A percentile compares a stretch with the other conserved stretches of the same genome.
phyloP scores from a whole-genome alignment of 495 filamentous ascomycete genomes.

The Penicillium salamii region DNA sequence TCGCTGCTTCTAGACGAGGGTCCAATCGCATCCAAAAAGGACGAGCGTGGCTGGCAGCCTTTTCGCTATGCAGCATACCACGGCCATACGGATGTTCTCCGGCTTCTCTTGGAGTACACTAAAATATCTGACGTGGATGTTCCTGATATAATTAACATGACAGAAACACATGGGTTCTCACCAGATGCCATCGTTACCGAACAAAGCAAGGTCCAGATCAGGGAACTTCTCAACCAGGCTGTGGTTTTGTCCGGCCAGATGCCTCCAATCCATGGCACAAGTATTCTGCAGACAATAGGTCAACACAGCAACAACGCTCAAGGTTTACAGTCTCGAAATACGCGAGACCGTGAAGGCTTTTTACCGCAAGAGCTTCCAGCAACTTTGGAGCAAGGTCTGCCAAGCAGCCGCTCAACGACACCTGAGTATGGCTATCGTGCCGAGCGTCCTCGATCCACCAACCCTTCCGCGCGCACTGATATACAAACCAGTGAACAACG shows the following conservation, averaged over 20 bases:
- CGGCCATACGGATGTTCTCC: slow-evolving; percentile 35
- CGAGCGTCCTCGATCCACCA: not conserved
- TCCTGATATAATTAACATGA: slow-evolving; percentile 12
- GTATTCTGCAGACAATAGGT: not conserved
- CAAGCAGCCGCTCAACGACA: slow-evolving; percentile 23
- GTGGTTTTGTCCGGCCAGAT: not conserved
- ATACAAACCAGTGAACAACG: not conserved
- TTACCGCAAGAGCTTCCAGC: slow-evolving; percentile 25
- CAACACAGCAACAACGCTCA: not conserved
- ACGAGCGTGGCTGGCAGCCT: slow-evolving; percentile 41
- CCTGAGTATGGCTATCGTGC: slow-evolving; percentile 22
- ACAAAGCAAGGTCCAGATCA: slow-evolving; percentile 19
- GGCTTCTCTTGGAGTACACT: slow-evolving; percentile 20
- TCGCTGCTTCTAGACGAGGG: slow-evolving; percentile 34
- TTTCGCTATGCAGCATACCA: slow-evolving; percentile 39
- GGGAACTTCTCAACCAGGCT: slow-evolving; percentile 12
- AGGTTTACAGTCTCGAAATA: not conserved
- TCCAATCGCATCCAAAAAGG: slow-evolving; percentile 36
- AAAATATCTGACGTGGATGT: slow-evolving; percentile 10
- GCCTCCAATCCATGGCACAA: not conserved
- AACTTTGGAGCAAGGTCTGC: slow-evolving; percentile 26
- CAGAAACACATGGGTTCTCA: slow-evolving; percentile 25
- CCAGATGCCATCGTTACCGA: slow-evolving; percentile 22
- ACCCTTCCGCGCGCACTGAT: not conserved
- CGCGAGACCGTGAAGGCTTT: not conserved